Evolutionary conservation across 2,329 filamentous ascomycete genomes (phyloP), one percentile per base, ranked within the genome.

Genomic region (Beauveria rudraprayagi): DNA sequence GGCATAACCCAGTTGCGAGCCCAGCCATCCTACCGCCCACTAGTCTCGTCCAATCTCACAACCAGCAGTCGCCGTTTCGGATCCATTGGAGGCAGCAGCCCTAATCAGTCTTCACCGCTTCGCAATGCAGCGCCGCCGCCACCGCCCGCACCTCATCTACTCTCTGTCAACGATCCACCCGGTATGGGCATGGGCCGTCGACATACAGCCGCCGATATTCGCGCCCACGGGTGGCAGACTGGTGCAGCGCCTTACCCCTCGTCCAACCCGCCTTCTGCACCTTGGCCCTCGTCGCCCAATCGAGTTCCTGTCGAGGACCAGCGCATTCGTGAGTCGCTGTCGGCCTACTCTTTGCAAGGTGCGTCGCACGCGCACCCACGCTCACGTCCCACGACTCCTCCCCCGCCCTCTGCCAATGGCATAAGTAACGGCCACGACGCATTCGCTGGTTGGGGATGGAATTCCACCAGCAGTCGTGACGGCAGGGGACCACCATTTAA

Each of bases 131-230:
- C 77, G 16, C 83, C 86, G 11, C 84, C 86, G 16, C 84, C 85
- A n/a, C 86, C 87, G 56, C 80, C 80, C 64, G 80, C 73, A 17
- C 83, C 86, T 37, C 89, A 90, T 69, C 86, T 86, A 40, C 78
- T 87, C 22, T 83, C 87, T 19, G 78, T 83, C 61, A 80, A 84
- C 37, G 80, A 86, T 67, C 80, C 83, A 28, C 83, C 85, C 40
- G 85, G 87, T 41, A 83, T 85, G 61, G 92, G 86, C 68, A 80
- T 96, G 52, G 84, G 86, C 50, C 87, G 93, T 65, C 85, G 93
- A 63, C 94, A 99, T 75, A 99, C 94, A 1, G 93, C 92, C 44
- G 94, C 94, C 62, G 94, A 99, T 71, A 97, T 99, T 67, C 88
- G 94, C 58, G 88, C 92, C 67, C 89, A 92, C 70, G 91, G 89